These are phyloP conservation scores for Grifola frondosa DNA, from an alignment of 1,284 basidiomycete species.

Conservation along the genomic window DNA sequence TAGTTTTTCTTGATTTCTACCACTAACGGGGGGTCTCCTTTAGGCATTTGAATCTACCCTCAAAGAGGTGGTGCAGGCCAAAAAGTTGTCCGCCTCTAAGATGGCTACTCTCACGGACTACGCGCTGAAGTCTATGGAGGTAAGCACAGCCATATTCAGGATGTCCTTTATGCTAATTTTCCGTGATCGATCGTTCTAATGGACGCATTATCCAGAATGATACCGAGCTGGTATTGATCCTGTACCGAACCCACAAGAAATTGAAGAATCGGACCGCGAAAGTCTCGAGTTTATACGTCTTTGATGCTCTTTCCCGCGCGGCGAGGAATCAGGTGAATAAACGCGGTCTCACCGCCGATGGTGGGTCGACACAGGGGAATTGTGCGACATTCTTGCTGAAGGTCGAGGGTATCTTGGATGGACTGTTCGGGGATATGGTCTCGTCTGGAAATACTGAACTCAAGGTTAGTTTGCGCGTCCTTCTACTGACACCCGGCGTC, in stretches of 20 bases:
- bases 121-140: conserved; percentile 72
- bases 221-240: conserved; percentile 78
- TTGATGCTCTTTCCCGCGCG: conserved; percentile 86
- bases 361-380: conserved; percentile 62
- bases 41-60: conserved; percentile 79
- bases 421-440: conserved; percentile 80
- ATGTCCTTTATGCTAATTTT: not conserved
- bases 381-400: conserved; percentile 81
- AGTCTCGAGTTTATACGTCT: conserved; percentile 83
- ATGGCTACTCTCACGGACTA: conserved; percentile 74
- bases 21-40: not conserved
- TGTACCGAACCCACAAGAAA: conserved; percentile 83
- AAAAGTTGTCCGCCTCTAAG: conserved; percentile 82
- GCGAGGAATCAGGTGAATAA: conserved; percentile 72
- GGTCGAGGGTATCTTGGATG: conserved; percentile 83
- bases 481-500: conserved; percentile 9
- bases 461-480: conserved; percentile 66
- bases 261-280: conserved; percentile 66
- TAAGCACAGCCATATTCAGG: conserved; percentile 27
- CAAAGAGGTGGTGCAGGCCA: conserved; percentile 76
- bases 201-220: conserved; percentile 55
- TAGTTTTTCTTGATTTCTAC: too few relatives aligned
- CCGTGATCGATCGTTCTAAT: conserved; percentile 4
- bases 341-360: conserved; percentile 55
- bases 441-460: conserved; percentile 61